These are phyloP conservation scores for Neofusicoccum ribis DNA, from an alignment of 2,329 filamentous ascomycete genomes.

Conservation along the genomic window DNA sequence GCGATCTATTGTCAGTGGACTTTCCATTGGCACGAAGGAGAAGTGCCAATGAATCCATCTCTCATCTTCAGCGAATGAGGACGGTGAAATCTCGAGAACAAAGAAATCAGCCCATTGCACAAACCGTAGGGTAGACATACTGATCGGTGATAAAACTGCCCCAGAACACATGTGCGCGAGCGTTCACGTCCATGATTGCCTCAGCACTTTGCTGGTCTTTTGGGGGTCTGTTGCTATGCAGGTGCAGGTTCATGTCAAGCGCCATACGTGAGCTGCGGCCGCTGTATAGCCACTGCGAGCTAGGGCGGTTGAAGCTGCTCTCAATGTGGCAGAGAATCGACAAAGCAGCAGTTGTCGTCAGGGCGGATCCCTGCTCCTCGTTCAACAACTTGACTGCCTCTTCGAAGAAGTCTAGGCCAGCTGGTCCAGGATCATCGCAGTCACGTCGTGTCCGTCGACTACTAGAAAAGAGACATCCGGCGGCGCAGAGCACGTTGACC, in stretches of 20 bases:
- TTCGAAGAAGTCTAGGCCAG: conserved; percentile 23
- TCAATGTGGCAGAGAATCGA: conserved; percentile 24
- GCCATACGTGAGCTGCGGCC: conserved; percentile 24
- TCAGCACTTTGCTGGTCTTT: neutral
- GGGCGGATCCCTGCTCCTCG: conserved; percentile 16
- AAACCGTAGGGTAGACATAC: conserved; percentile 18
- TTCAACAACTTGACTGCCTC: conserved; percentile 21
- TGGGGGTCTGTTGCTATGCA: conserved; percentile 11
- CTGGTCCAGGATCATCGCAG: conserved; percentile 19
- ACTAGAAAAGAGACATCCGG: conserved; percentile 23
- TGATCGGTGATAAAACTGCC: conserved; percentile 25
- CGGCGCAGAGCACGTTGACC: conserved; percentile 25
- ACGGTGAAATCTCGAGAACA: neutral
- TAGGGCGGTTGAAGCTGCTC: conserved; percentile 21
- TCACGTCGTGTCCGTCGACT: conserved; percentile 17
- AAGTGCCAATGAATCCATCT: no score
- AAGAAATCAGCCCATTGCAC: neutral
- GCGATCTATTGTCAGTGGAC: neutral
- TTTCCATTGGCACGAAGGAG: no score
- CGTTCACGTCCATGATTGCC: conserved; percentile 3
- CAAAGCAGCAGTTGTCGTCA: conserved; percentile 23
- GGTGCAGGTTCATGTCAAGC: conserved; percentile 23
- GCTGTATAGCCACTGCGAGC: conserved; percentile 22
- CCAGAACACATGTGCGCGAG: conserved; percentile 24
- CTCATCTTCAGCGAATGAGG: neutral